Evolutionary conservation across 2,329 filamentous ascomycete species (phyloP), one percentile per base, ranked within the genome.

Genomic region (Alternaria conjuncta): DNA sequence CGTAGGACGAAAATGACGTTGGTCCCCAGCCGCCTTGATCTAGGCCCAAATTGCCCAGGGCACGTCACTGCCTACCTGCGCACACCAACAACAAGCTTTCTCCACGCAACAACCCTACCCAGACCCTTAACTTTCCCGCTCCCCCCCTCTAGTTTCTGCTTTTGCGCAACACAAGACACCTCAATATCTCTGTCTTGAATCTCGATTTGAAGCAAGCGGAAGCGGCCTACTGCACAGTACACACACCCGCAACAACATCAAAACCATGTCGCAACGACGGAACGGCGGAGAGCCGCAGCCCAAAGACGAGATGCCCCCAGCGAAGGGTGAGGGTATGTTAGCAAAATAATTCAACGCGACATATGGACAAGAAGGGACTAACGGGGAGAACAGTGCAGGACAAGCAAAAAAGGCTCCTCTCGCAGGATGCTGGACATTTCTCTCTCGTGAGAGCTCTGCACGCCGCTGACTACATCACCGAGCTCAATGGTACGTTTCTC

Each of bases 401-500:
- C 80, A 94, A 93, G 84, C 92, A 94, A 81, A 92, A 90, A 78
- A 86, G 87, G 69, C 86, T 94, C 47, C 86, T 94, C 46, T 88
- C 88, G 59, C 84, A 88, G 67, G 87, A 93, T 67, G 86, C 86
- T 8, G 90, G 91, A 43, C 92, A 94, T 83, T 94, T 94, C 81
- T 85, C 84, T 45, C 80, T 87, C 68, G 71, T 86, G 57, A 83
- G 82, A 69, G 84, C 84, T 59, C 86, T 96, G 79, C 90, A 97
- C 80, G 85, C 96, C 76, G 90, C 94, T 68, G 88, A 97, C 82
- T 84, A 94, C 73, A 93, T 97, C 82, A 94, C 93, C 28, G 88
- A 95, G 81, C 81, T 95, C 80, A 92, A 96, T 79, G 87, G 93
- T 82, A 78, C 45, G 66, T 23, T 28, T 45, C 21, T 18, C 28